Conservation (phyloP, 73 alveolate genomes). For the Paramecium tetraurelia region DNA sequence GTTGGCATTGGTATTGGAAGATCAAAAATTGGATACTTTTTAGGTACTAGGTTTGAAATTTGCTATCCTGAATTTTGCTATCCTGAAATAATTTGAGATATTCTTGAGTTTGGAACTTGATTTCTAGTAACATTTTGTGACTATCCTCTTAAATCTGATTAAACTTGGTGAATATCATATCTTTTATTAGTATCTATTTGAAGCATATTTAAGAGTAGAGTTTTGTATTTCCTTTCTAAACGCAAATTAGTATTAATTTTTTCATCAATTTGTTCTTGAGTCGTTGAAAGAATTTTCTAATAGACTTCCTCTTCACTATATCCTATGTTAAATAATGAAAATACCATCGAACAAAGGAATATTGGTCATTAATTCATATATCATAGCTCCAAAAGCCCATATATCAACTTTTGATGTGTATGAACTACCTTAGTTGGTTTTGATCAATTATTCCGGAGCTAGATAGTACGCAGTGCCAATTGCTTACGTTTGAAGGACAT, state of each 20-base stretch:
- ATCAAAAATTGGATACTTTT: too few relatives aligned
- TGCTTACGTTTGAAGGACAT: not conserved
- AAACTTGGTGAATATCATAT: not conserved
- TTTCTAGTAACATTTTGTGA: not conserved
- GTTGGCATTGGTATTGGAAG: too few relatives aligned
- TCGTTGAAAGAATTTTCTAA: not conserved
- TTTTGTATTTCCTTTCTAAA: not conserved
- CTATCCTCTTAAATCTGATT: not conserved
- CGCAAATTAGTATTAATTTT: not conserved
- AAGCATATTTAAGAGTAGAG: not conserved
- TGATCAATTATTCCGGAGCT: not conserved
- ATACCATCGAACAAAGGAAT: not conserved
- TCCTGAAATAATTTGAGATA: not conserved
- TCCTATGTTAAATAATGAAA: not conserved
- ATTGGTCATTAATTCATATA: not conserved
- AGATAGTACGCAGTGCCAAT: not conserved
- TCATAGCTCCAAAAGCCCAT: slow-evolving; percentile 29
- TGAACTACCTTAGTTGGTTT: too few relatives aligned
- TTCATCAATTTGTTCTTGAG: not conserved
- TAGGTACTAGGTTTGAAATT: too few relatives aligned
- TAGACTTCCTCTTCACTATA: not conserved
- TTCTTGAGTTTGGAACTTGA: not conserved
- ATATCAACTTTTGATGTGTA: not conserved
- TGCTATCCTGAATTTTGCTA: too few relatives aligned
- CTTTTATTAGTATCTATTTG: not conserved